Evolutionary conservation across 148 eudicot species (phyloP).

Genomic region (Drosera capensis): DNA sequence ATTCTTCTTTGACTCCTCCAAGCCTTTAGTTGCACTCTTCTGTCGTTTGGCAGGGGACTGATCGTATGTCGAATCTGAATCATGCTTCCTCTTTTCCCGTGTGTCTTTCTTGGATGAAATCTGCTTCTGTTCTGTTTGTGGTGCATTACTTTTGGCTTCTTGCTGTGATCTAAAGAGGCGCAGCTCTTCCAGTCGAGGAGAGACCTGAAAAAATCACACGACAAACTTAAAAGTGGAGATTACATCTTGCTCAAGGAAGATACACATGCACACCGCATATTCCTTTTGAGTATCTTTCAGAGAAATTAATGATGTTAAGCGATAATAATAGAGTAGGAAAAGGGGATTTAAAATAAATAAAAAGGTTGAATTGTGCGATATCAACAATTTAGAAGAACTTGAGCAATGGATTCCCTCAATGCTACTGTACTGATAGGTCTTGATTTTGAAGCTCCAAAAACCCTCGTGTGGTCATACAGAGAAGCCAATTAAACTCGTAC

Average conservation of each 20-base stretch:
- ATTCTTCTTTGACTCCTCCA: constrained; percentile 13
- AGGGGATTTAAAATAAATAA: too few relatives aligned
- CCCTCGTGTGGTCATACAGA: too few relatives aligned
- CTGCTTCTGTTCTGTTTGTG: constrained; percentile 34
- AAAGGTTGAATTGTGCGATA: too few relatives aligned
- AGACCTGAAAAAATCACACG: constrained; percentile 27
- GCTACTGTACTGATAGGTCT: too few relatives aligned
- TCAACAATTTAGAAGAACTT: too few relatives aligned
- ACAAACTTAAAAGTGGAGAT: not conserved
- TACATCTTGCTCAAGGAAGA: too few relatives aligned
- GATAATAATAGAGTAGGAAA: too few relatives aligned
- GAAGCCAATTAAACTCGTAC: too few relatives aligned
- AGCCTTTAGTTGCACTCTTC: constrained; percentile 23
- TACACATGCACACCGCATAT: too few relatives aligned
- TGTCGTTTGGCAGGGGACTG: constrained; percentile 53
- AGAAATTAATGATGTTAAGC: not conserved
- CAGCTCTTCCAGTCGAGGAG: constrained; percentile 83
- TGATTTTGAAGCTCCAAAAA: too few relatives aligned
- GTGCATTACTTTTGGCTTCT: constrained; percentile 39
- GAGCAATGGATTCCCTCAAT: too few relatives aligned
- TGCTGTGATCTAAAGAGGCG: constrained; percentile 61
- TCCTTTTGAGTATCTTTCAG: not conserved
- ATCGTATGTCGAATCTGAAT: constrained; percentile 32
- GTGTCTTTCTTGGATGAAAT: constrained; percentile 25
- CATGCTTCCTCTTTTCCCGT: constrained; percentile 61